phyloP scores from a whole-genome alignment of 306 rosid species.

The Gillenia trifoliata region DNA sequence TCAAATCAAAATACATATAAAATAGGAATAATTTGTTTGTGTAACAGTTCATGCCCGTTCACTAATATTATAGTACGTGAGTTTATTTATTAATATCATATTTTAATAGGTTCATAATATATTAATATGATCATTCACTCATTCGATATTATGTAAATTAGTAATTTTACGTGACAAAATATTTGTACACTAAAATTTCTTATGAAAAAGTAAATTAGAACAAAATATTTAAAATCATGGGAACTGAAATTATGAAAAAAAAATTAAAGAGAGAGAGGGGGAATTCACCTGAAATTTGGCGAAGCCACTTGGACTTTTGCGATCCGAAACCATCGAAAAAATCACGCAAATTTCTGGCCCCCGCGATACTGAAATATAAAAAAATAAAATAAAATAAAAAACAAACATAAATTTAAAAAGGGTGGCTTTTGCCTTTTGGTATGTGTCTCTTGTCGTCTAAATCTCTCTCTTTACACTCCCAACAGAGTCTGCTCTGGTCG shows the following conservation, averaged over 20 bases:
- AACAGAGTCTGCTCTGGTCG: conserved; percentile 26
- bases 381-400: background rate
- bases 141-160: too few species aligned
- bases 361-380: background rate
- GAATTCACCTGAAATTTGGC: conserved; percentile 28
- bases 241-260: background rate
- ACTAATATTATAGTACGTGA: too few species aligned
- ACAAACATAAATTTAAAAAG: background rate
- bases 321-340: conserved; percentile 9
- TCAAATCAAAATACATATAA: background rate
- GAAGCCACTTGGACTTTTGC: conserved; percentile 15
- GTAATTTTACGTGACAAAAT: too few species aligned
- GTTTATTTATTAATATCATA: too few species aligned
- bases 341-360: background rate
- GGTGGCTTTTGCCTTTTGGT: conserved; percentile 13
- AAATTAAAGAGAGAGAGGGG: background rate
- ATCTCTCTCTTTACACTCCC: conserved; percentile 10
- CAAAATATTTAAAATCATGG: background rate
- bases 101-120: too few species aligned
- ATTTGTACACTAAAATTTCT: too few species aligned
- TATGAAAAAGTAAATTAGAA: too few species aligned
- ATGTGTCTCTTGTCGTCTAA: conserved; percentile 21
- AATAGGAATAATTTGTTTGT: background rate
- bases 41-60: too few species aligned
- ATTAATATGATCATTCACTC: too few species aligned